A percentile compares a stretch with the other conserved stretches of the same genome.
Evolutionary conservation across 2,329 filamentous ascomycete genomes (phyloP).

Genomic region (Talaromyces sp.): DNA sequence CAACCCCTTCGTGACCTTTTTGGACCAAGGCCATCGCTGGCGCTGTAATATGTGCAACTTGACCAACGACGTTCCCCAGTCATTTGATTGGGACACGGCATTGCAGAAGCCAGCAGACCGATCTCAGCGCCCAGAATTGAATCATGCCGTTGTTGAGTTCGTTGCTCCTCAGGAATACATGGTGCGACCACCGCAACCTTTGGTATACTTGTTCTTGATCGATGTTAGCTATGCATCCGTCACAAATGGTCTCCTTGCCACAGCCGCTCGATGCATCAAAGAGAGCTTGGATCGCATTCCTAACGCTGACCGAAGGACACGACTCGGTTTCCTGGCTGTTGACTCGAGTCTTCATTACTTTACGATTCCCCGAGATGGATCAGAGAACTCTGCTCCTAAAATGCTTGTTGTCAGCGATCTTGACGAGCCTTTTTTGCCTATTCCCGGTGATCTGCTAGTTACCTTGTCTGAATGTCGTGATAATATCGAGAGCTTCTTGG

Average conservation of each 20-base stretch:
- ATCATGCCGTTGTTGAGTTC: conserved; percentile 95
- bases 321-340: conserved; percentile 90
- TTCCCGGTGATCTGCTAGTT: conserved; percentile 85
- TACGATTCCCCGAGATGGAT: conserved; percentile 81
- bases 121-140: conserved; percentile 88
- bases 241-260: conserved; percentile 85
- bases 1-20: conserved; percentile 93
- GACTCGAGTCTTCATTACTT: conserved; percentile 96
- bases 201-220: conserved; percentile 93
- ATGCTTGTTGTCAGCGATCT: conserved; percentile 95
- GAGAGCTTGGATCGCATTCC: conserved; percentile 96
- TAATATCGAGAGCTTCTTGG: conserved; percentile 87
- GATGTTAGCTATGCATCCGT: conserved; percentile 90
- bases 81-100: conserved; percentile 95
- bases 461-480: conserved; percentile 82
- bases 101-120: conserved; percentile 87
- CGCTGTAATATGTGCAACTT: conserved; percentile 99
- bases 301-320: conserved; percentile 90
- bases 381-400: conserved; percentile 76
- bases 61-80: conserved; percentile 97
- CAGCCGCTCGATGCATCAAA: conserved; percentile 85
- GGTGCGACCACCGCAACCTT: conserved; percentile 91
- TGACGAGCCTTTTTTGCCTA: conserved; percentile 93
- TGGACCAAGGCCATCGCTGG: conserved; percentile 97
- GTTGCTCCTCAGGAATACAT: conserved; percentile 99